Evolutionary conservation across 495 filamentous ascomycete species (phyloP), one percentile per base, ranked within the genome.

Genomic region (Penicillium dipodomyicola): DNA sequence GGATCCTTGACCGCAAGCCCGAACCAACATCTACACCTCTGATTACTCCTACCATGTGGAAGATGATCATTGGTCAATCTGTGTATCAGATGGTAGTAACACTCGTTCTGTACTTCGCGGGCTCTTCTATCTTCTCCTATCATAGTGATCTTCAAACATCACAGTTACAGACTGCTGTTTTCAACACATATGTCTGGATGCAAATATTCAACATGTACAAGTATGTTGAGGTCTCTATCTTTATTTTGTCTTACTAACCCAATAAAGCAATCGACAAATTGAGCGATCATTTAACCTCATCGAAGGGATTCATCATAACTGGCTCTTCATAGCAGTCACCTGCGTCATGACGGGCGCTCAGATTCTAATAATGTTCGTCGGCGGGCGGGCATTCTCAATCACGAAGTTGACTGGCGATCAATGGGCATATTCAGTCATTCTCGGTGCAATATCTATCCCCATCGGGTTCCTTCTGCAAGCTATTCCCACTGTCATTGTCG

Each of bases 151-250:
- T 27, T 29, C 19, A 54, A 20, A 47, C 7, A 29, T 54, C 52
- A n/a, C 65, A 76, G 17, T 67, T 88, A 40, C 67, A 79, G 54
- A 86, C 87, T 3, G 65, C 88, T 30, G 76, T 91, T 27, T 90
- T 91, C 73, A 91, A 91, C 68, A 87, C 84, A 0, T 91, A 88
- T 61, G 85, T 89, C 30, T 91, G 86, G 86, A 88, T 91, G 84
- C 87, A 90, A 59, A 88, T 91, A 61, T 90, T 90, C 76, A 91
- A 91, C 62, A 72, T 85, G 61, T 79, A 85, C 32, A 54, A 54
- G 52, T 54, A 54, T 4, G 52, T 54, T 7, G 4, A 25, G 2
- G 17, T 20, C 2, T 5, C n/a, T n/a, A 23, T 39, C 5, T 12
- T 11, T 17, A 12, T 5, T 11, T 54, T 17, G 2, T 5, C 30